These are phyloP conservation scores for Arachis monticola DNA, from an alignment of 331 rosid species.

Conservation along the genomic window DNA sequence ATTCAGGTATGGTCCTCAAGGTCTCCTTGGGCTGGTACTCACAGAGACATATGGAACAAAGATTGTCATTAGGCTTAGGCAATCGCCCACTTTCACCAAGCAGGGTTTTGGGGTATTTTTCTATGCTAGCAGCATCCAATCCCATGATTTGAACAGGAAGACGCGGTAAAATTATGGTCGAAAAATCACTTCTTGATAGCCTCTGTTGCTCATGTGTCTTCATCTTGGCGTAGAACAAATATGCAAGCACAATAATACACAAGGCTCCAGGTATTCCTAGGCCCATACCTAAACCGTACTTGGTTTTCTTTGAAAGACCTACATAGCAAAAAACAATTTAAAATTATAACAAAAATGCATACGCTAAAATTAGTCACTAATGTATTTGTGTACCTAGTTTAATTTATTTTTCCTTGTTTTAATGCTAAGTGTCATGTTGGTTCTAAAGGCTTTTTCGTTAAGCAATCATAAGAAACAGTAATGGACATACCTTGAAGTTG, in stretches of 20 bases:
- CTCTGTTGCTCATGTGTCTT: neutral
- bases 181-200: constrained; percentile 1
- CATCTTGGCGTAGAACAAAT: neutral
- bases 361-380: too few relatives aligned
- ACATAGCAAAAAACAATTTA: neutral
- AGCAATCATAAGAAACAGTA: too few relatives aligned
- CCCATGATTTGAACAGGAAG: constrained; percentile 32
- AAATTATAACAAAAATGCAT: neutral
- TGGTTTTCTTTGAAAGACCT: constrained; percentile 38
- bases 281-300: constrained; percentile 20
- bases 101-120: constrained; percentile 54
- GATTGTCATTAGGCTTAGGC: constrained; percentile 57
- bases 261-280: constrained; percentile 35
- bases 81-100: constrained; percentile 58
- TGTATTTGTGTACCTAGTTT: too few relatives aligned
- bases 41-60: constrained; percentile 53
- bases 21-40: constrained; percentile 55
- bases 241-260: constrained; percentile 9
- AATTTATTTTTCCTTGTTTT: too few relatives aligned
- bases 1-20: constrained; percentile 54
- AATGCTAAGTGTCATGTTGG: too few relatives aligned
- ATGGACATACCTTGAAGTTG: neutral
- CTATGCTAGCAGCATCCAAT: constrained; percentile 51
- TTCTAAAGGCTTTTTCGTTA: too few relatives aligned
- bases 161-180: neutral